These are phyloP conservation scores for Macaranga tanarius DNA, from an alignment of 441 rosid species.

Conservation along the genomic window DNA sequence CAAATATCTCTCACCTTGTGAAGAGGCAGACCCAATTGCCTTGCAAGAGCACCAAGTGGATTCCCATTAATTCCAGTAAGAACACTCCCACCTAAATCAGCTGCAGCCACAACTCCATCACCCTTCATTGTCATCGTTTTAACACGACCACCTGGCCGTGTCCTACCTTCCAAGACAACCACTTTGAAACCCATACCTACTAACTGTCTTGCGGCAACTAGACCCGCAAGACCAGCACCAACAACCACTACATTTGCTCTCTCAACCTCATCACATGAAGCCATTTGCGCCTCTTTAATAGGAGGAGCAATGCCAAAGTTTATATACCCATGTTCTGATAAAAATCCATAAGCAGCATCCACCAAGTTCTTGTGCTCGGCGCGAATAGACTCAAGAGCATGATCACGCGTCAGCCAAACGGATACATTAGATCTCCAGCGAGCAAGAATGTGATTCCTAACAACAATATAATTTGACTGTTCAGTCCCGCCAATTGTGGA, in stretches of 20 bases:
- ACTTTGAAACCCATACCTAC: constrained; percentile 81
- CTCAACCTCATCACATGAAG: constrained; percentile 42
- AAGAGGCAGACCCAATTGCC: constrained; percentile 82
- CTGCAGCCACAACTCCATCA: constrained; percentile 69
- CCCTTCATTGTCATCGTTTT: constrained; percentile 76
- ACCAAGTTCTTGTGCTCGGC: constrained; percentile 62
- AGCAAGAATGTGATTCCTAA: constrained; percentile 78
- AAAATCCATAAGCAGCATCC: constrained; percentile 63
- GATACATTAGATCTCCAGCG: constrained; percentile 82
- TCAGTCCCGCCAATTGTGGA: constrained; percentile 64
- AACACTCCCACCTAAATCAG: constrained; percentile 87
- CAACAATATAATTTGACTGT: constrained; percentile 71
- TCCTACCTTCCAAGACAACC: constrained; percentile 80
- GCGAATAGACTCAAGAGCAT: constrained; percentile 66
- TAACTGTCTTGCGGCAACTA: constrained; percentile 81
- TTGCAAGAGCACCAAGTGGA: constrained; percentile 83
- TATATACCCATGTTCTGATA: constrained; percentile 77
- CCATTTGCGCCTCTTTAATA: constrained; percentile 65
- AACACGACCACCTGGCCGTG: constrained; percentile 79
- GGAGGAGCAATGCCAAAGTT: constrained; percentile 75
- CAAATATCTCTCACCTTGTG: constrained; percentile 93
- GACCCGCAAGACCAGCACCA: constrained; percentile 82
- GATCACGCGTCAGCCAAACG: constrained; percentile 71
- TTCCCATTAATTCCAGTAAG: constrained; percentile 90
- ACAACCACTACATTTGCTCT: constrained; percentile 69